Percentiles rank a stretch among this genome's conserved stretches.
These are phyloP conservation scores for Penicillium sp. DNA, from an alignment of 2,329 filamentous ascomycete genomes.

Conservation along the genomic window DNA sequence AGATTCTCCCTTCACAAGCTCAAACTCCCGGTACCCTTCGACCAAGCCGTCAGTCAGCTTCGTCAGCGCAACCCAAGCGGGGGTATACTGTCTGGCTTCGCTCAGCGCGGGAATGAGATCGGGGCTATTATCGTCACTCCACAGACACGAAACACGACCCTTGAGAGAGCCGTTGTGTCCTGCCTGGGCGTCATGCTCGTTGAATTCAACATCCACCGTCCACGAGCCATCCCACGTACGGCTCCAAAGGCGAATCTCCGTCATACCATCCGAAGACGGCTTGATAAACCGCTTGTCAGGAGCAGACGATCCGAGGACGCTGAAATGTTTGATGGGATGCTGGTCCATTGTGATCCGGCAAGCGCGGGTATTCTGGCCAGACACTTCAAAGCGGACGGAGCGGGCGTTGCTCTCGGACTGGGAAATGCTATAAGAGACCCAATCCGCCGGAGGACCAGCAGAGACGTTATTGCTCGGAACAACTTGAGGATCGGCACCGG, in stretches of 20 bases:
- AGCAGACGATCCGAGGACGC: constrained; percentile 62
- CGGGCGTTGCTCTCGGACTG: constrained; percentile 39
- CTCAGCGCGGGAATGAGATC: constrained; percentile 80
- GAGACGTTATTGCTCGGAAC: constrained; percentile 44
- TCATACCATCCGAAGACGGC: constrained; percentile 63
- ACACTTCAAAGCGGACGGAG: constrained; percentile 64
- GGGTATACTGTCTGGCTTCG: constrained; percentile 74
- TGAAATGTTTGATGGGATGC: constrained; percentile 63
- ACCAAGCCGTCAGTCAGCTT: constrained; percentile 79
- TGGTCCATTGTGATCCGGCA: constrained; percentile 73
- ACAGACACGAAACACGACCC: constrained; percentile 74
- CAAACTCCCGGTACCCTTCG: constrained; percentile 73
- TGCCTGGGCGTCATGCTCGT: constrained; percentile 41
- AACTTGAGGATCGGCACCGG: constrained; percentile 67
- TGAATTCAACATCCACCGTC: constrained; percentile 69
- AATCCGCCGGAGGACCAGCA: constrained; percentile 49
- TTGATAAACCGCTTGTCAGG: constrained; percentile 66
- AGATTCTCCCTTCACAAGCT: constrained; percentile 34
- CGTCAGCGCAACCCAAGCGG: constrained; percentile 75
- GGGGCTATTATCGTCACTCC: constrained; percentile 78
- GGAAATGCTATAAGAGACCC: constrained; percentile 68
- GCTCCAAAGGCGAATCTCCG: constrained; percentile 76
- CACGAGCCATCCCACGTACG: constrained; percentile 76
- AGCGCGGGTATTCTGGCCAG: constrained; percentile 73
- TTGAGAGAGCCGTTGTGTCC: constrained; percentile 47